Evolutionary conservation across 2,329 filamentous ascomycete species (phyloP), one percentile per base, ranked within the genome.

Genomic region (Penicillium vulpinum): DNA sequence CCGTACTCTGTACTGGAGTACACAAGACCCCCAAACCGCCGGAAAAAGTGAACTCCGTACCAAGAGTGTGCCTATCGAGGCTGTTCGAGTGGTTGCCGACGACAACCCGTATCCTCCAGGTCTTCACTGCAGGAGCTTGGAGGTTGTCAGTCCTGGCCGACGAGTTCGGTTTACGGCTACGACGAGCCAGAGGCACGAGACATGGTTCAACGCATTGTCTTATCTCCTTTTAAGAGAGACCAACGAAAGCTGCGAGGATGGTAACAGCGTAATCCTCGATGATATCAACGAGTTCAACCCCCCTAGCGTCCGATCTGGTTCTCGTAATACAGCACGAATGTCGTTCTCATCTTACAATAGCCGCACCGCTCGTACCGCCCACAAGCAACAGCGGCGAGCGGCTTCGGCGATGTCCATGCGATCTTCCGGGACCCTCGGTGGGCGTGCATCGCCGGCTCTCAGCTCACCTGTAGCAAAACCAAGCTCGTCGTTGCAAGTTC

Each of bases 191-290:
- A 85, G 94, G 59, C 94, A 99, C 70, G 94, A 99, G 78, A 97
- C 92, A 0, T 99, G 94, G 94, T 96, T 94, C 82, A 97, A 97
- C 70, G 92, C 94, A 0, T 81, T 99, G 53, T 96, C 91, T 1
- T 99, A 99, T 72, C 83, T 99, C 15, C 83, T 97, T 35, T 82
- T 96, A 29, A 87, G 92, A 44, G 92, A 88, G 26, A 82, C 85
- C 31, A 79, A 76, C 26, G 74, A 82, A 16, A 78, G 80, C 46
- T 74, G 83, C 21, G 87, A 88, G 36, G 83, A 83, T 43, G 73
- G 69, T 7, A 84, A 86, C 62, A 80, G 83, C 4, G 83, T 90
- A 61, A 87, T 78, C 5, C 67, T 80, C 49, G 83, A 85, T 50
- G 85, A 87, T 58, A 77, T 85, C 36, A 80, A 83, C 82, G 94